Evolutionary conservation across 1,284 basidiomycete species (phyloP), one percentile per base, ranked within the genome.

Genomic region (Gomphus bonarii): DNA sequence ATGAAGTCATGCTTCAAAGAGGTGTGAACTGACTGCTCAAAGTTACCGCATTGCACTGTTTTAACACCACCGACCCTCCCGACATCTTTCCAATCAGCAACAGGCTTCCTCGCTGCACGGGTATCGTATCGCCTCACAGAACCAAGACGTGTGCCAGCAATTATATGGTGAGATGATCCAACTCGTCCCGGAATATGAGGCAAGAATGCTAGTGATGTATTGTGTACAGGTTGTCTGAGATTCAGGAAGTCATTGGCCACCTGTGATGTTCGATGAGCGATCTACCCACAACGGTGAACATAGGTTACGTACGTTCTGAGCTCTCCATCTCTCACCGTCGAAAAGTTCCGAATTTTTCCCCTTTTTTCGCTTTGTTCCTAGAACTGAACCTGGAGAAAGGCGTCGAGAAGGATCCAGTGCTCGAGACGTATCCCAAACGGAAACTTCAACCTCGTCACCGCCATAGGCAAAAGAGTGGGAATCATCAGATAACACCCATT

Each of bases 391-490:
- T 6, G 65, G 57, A 61, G 46, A 25, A 30, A 42, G 46, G 33
- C 33, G 54, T 38, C 55, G 55, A 10, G 56, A 49, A 9, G 63
- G 64, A 42, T 57, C 36, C 52, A 95, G 90, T 0, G 89, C 82
- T 44, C 72, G 69, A 64, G 91, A 84, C 2, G 81, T 77, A 65
- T 91, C 77, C 87, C 89, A 95, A 1, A 94, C 65, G 1, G 89
- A 91, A 2, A 92, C 68, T 59, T 94, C 90, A 16, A 95, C 88
- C 68, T 95, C 92, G 63, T 94, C 85, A 3, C 92, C 92, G 6
- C 86, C 92, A 61, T 91, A 86, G 0, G 84, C 80, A 69, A 95
- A 92, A 0, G 77, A 76, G 25, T 73, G 67, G 4, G 70, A 70
- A 54, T 79, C 72, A 7, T 71, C 64, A 2, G 82, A 77, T 14